phyloP scores from a whole-genome alignment of 1,284 basidiomycete genomes.

The Trametes sp. region DNA sequence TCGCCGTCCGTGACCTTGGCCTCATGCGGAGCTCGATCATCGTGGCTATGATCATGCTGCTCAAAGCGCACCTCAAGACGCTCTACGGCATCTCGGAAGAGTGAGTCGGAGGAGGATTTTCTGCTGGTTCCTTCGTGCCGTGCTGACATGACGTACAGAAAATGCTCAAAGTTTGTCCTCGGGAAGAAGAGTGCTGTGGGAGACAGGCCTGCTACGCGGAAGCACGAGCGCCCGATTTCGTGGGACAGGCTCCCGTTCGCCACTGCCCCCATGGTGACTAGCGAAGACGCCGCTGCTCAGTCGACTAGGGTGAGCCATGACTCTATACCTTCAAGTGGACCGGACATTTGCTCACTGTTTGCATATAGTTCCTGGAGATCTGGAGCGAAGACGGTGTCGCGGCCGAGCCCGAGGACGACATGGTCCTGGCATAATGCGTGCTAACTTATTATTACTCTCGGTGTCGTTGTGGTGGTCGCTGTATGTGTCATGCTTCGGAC shows the following conservation, averaged over 20 bases:
- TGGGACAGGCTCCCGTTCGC: conserved; percentile 81
- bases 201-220: conserved; percentile 77
- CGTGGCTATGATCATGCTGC: conserved; percentile 81
- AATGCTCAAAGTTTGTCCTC: conserved; percentile 84
- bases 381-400: conserved; percentile 83
- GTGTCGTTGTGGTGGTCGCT: conserved; percentile 3
- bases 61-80: conserved; percentile 84
- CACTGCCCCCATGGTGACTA: conserved; percentile 60
- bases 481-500: conserved; percentile 24
- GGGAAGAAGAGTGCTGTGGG: conserved; percentile 89
- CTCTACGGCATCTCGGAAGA: conserved; percentile 88
- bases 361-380: conserved; percentile 71
- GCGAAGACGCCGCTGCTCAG: conserved; percentile 65
- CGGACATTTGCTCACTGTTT: neutral
- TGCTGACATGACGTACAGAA: conserved; percentile 55
- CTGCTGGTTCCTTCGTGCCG: too few species aligned
- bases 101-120: conserved; percentile 54
- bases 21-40: conserved; percentile 74
- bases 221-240: conserved; percentile 65
- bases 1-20: conserved; percentile 47
- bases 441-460: conserved; percentile 17
- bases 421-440: conserved; percentile 17
- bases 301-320: conserved; percentile 60
- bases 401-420: conserved; percentile 70
- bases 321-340: conserved; percentile 10